Evolutionary conservation across 2,329 filamentous ascomycete species (phyloP).

Genomic region (Aureobasidium sp.): DNA sequence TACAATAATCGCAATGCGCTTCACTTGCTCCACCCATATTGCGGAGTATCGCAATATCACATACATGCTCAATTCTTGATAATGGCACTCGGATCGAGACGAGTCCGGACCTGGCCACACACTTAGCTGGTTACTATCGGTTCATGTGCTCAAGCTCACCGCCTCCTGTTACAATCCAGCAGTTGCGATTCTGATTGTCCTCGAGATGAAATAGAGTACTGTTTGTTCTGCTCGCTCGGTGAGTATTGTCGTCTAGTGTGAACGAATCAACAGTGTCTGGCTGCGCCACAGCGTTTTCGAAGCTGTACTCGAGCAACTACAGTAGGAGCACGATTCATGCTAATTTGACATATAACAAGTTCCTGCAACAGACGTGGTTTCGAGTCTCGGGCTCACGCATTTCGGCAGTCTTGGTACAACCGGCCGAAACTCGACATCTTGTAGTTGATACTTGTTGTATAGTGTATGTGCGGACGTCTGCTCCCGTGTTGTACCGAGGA

Average conservation of each 20-base stretch:
- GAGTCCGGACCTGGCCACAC: neutral
- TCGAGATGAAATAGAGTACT: too few species aligned
- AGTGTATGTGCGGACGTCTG: neutral
- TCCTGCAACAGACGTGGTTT: neutral
- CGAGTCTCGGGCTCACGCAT: neutral
- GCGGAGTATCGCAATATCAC: neutral
- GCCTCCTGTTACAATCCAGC: neutral
- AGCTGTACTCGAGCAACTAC: neutral
- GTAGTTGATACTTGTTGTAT: neutral
- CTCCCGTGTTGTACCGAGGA: neutral
- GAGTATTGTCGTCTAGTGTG: too few species aligned
- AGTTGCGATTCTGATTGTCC: neutral
- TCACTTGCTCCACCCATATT: neutral
- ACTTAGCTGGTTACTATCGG: neutral
- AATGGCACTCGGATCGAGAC: neutral
- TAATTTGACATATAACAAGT: neutral
- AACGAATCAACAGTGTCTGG: neutral
- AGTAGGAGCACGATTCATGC: neutral
- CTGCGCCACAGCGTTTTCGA: neutral
- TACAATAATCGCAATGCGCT: neutral
- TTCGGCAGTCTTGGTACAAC: neutral
- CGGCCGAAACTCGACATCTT: neutral
- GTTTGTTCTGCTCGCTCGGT: too few species aligned
- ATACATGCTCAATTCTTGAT: neutral
- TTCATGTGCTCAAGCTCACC: neutral